These are phyloP conservation scores for Euclidium syriacum DNA, from an alignment of 345 rosid species.

Conservation along the genomic window DNA sequence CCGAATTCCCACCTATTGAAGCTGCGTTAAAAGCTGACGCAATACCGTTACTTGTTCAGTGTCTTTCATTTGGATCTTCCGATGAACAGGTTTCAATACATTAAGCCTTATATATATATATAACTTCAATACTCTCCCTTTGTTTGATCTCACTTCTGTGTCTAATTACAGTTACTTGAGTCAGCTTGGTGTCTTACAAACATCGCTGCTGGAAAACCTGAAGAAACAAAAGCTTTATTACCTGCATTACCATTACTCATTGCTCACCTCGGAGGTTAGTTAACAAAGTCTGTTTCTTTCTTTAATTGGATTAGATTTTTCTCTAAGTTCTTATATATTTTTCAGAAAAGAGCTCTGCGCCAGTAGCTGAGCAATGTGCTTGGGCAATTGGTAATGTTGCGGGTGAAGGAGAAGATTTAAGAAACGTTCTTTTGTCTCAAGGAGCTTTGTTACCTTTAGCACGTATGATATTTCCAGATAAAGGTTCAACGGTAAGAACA, in stretches of 20 bases:
- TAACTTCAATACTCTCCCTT: background rate
- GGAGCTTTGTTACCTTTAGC: conserved; percentile 91
- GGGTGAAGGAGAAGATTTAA: conserved; percentile 92
- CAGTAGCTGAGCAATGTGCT: conserved; percentile 96
- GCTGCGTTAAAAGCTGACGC: conserved; percentile 82
- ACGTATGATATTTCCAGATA: conserved; percentile 89
- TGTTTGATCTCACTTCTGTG: conserved; percentile 2
- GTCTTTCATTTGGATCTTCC: conserved; percentile 87
- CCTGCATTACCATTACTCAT: conserved; percentile 88
- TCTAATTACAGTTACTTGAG: conserved; percentile 75
- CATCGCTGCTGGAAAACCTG: conserved; percentile 93
- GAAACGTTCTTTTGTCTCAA: conserved; percentile 80
- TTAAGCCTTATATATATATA: conserved; percentile 1
- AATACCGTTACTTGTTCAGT: conserved; percentile 73
- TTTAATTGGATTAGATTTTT: conserved; percentile 5
- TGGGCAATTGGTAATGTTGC: conserved; percentile 99
- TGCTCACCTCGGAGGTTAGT: conserved; percentile 91
- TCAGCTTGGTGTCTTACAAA: conserved; percentile 98
- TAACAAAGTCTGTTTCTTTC: background rate
- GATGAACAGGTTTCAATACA: conserved; percentile 74
- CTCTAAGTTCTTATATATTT: conserved; percentile 19
- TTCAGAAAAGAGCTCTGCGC: conserved; percentile 83
- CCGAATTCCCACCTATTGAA: conserved; percentile 82
- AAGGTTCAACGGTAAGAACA: conserved; percentile 90
- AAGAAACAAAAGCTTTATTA: conserved; percentile 82